Base-by-base conservation (phyloP, 2,329 filamentous ascomycete genomes). In the Fusarium domesticum region DNA sequence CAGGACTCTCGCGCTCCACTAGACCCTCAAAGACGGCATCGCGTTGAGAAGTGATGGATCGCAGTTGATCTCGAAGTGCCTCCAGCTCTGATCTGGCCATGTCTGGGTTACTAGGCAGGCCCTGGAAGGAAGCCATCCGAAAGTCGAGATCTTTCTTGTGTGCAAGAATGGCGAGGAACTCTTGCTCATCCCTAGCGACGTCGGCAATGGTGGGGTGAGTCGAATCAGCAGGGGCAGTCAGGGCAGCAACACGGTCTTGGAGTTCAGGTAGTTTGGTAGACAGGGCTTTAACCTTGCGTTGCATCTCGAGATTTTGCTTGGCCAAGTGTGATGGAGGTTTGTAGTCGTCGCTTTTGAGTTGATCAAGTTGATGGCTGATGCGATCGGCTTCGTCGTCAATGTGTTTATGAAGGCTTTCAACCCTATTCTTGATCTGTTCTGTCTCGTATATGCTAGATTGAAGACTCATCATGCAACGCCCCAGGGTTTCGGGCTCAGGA, bases 1-100 rank as follows among this genome's bases (percentile, higher is more conserved):
- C 66, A 2, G 79, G 79, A 42, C 77, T 81, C 60, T 81, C 78
- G 32, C 74, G 71, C 56, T 83, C 80, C 3, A 89, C 81, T 36
- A 93, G 63, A 2, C 75, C 78, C 61, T 92, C 89, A 62, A 95
- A 95, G 42, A 89, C 73, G 20, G 70, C 75, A 63, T 96, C 89
- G 42, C 90, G 77, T 54, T 76, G 74, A 51, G 74, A 73, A 19
- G 76, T 83, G 39, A 89, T 67, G 8, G 70, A 68, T 31, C 76
- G 73, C 35, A 95, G 70, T 58, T 89, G 81, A 2, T 71, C 69
- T 47, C 86, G 78, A 34, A 90, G 67, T 20, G 74, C 71, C 52
- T 87, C 85, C 19, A 96, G 74, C 62, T 88, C 83, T n/a, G 73
- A 68, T 54, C 84, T 77, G 28, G 89, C 89, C 36, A 79, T 75